phyloP scores from a whole-genome alignment of 2,329 filamentous ascomycete species.

The Pseudopyricularia javanii region DNA sequence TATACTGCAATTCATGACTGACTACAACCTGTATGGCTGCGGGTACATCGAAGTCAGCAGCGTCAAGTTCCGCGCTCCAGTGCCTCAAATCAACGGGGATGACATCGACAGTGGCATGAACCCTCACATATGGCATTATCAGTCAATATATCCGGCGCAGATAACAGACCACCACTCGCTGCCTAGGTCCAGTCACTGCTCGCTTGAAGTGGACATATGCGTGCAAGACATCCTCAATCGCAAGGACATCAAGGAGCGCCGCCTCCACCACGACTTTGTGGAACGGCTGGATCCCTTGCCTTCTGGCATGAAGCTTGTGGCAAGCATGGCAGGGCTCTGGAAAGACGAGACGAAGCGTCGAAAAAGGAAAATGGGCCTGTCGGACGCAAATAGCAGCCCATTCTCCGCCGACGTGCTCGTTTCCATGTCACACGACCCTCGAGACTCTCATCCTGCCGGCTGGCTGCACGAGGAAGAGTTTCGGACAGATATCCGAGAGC shows the following conservation, averaged over 20 bases:
- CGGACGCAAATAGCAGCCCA: slow-evolving; percentile 49
- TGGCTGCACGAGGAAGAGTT: slow-evolving; percentile 94
- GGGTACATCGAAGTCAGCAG: slow-evolving; percentile 66
- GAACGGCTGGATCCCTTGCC: slow-evolving; percentile 56
- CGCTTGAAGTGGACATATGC: slow-evolving; percentile 80
- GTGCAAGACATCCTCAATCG: slow-evolving; percentile 83
- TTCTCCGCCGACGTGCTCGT: slow-evolving; percentile 73
- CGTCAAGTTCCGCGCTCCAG: slow-evolving; percentile 60
- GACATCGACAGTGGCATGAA: slow-evolving; percentile 24
- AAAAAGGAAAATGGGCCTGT: slow-evolving; percentile 53
- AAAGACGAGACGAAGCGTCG: slow-evolving; percentile 74
- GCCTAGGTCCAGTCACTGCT: slow-evolving; percentile 74
- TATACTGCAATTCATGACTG: slow-evolving; percentile 91
- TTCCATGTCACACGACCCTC: slow-evolving; percentile 76
- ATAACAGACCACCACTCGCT: slow-evolving; percentile 52
- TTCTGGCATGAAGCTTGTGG: slow-evolving; percentile 65
- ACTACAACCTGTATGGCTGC: slow-evolving; percentile 95
- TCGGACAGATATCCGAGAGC: slow-evolving; percentile 46
- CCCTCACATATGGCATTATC: slow-evolving; percentile 68
- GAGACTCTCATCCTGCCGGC: slow-evolving; percentile 58
- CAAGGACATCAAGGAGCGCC: slow-evolving; percentile 59
- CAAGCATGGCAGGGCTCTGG: slow-evolving; percentile 92
- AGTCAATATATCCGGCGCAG: slow-evolving; percentile 47
- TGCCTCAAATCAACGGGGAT: slow-evolving; percentile 57
- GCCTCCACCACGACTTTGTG: slow-evolving; percentile 75